Conservation (phyloP, 176 grass and related monocot genomes). For the Triticum urartu region DNA sequence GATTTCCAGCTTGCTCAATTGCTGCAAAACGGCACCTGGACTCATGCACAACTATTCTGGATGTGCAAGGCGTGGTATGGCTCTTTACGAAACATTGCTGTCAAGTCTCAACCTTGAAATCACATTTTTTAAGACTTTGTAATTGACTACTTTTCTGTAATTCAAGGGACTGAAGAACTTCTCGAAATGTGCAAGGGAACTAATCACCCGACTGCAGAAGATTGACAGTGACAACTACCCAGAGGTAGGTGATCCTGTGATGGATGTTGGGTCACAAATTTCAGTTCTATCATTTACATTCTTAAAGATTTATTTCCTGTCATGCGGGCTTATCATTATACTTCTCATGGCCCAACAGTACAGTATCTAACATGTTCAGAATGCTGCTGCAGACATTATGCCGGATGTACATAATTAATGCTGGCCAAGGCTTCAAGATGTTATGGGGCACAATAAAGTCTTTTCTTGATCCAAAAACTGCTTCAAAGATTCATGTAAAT, state of each 20-base stretch:
- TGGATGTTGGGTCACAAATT: not conserved
- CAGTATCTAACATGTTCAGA: constrained; percentile 18
- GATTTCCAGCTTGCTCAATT: constrained; percentile 84
- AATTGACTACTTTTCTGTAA: constrained; percentile 31
- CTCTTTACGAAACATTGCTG: constrained; percentile 12
- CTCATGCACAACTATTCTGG: constrained; percentile 79
- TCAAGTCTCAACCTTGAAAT: constrained; percentile 22
- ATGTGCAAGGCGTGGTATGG: constrained; percentile 93
- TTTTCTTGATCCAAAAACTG: constrained; percentile 99
- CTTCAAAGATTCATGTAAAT: constrained; percentile 94
- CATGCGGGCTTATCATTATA: constrained; percentile 17
- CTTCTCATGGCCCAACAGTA: constrained; percentile 24
- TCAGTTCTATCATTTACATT: not conserved
- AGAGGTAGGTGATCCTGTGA: constrained; percentile 56
- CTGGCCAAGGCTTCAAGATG: constrained; percentile 90
- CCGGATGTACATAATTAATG: constrained; percentile 91
- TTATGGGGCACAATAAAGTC: constrained; percentile 94
- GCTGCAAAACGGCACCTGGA: constrained; percentile 70
- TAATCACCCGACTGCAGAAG: constrained; percentile 81
- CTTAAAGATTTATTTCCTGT: not conserved
- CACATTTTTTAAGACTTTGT: constrained; percentile 5
- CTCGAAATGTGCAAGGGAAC: constrained; percentile 84
- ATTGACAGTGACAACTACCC: constrained; percentile 98
- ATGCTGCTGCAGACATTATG: constrained; percentile 65
- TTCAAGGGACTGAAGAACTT: constrained; percentile 95